Conservation (phyloP, 305 asterid species). For the Solanum hybrid region DNA sequence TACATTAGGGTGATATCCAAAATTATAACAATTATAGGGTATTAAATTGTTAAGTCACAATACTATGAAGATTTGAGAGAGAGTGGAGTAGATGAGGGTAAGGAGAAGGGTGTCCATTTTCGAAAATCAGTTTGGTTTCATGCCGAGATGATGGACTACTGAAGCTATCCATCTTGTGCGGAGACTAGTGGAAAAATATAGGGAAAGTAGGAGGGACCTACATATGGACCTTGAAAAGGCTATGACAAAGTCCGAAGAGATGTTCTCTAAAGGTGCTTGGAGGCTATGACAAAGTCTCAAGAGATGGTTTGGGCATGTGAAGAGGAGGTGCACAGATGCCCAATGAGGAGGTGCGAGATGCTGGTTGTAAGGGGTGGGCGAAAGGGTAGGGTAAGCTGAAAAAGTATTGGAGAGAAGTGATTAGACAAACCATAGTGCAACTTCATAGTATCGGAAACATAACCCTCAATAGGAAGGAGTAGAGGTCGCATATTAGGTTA, state of each 20-base stretch:
- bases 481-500: not conserved
- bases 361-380: not conserved
- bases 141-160: not conserved
- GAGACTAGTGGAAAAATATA: not conserved
- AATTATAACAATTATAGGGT: not conserved
- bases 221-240: not conserved
- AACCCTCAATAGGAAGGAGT: not conserved
- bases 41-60: not conserved
- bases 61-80: not conserved
- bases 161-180: not conserved
- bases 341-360: not conserved
- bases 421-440: no score
- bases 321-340: not conserved
- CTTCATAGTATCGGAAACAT: not conserved
- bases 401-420: not conserved
- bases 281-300: not conserved
- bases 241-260: not conserved
- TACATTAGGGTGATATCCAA: not conserved
- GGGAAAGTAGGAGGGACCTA: not conserved
- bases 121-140: not conserved
- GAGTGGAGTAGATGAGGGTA: not conserved
- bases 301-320: not conserved
- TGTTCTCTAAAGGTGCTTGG: not conserved
- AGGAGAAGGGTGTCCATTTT: not conserved
- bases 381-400: not conserved